Evolutionary conservation across 805 yeast species (phyloP), one percentile per base, ranked within the genome.

Genomic region (Kodamaea leandrae): DNA sequence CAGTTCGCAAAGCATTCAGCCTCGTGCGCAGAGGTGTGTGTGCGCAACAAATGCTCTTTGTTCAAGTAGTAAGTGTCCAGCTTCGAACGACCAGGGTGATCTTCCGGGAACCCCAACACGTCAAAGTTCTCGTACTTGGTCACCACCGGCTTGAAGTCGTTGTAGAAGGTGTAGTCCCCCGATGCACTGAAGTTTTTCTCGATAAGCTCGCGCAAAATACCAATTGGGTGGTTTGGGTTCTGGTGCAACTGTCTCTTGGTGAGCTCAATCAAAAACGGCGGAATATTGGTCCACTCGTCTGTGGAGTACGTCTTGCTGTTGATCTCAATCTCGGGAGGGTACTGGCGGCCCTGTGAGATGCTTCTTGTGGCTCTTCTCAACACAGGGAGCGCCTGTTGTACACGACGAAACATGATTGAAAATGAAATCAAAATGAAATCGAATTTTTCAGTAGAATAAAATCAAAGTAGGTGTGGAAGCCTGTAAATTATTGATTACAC

Each of bases 21-120:
- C 63, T 93, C 99, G 61, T 93, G 99, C 0, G 99, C 99, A 1
- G 97, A 89, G 0, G 99, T 91, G 58, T 93, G 99, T 0, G 99
- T 93, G 55, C 99, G 72, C 45, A 93, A 66, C 20, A 93, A 68
- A 23, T 82, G 68, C 15, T 76, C 74, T 39, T 80, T 73, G 64
- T 93, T 90, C 39, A 93, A 58, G 55, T 93, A 93, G 62, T 93
- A 93, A 0, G 99, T 91, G 59, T 93, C 99, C 3, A 95, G 84
- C 54, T 78, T 85, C 14, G 93, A 79, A 55, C 99, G 74, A 3
- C 99, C 97, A 0, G 96, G 96, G 59, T 93, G 99, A 55, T 90
- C 95, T 25, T 61, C 54, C 1, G 97, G 96, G 61, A 93, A 91
- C 0, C 95, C 97, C 26, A 93, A 72, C 1, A 84, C 86, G 59